phyloP scores from a whole-genome alignment of 2,329 filamentous ascomycete species.

The Clarireedia homoeocarpa region DNA sequence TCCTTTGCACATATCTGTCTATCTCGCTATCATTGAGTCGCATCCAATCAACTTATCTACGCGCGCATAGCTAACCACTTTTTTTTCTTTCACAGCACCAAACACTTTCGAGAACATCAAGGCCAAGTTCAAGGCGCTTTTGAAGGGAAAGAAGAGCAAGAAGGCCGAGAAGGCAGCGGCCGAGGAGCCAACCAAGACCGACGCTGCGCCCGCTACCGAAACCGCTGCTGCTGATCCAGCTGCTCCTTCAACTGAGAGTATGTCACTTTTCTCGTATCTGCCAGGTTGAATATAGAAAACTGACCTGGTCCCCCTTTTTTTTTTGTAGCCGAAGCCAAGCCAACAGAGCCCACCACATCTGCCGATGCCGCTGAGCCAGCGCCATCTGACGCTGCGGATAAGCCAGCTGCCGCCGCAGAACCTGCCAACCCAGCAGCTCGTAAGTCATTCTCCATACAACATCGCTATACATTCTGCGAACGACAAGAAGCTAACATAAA shows the following conservation, averaged over 20 bases:
- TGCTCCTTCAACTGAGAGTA: neutral
- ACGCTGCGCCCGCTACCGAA: slow-evolving; percentile 9
- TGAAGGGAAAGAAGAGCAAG: slow-evolving; percentile 25
- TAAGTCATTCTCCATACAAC: neutral
- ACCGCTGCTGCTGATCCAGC: slow-evolving; percentile 7
- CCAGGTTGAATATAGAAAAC: neutral
- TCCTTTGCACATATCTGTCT: neutral
- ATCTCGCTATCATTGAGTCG: neutral
- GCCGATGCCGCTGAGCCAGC: too few relatives aligned
- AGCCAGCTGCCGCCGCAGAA: slow-evolving; percentile 8
- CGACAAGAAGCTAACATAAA: too few relatives aligned
- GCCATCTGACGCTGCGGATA: too few relatives aligned
- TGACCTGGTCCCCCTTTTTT: slow-evolving; percentile 5
- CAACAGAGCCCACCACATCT: too few relatives aligned
- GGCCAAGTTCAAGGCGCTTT: slow-evolving; percentile 26
- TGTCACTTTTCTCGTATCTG: neutral
- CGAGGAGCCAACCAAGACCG: slow-evolving; percentile 5
- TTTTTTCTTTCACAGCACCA: slow-evolving; percentile 18
- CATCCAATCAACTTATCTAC: neutral
- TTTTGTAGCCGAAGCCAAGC: slow-evolving; percentile 13
- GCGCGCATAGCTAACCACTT: neutral
- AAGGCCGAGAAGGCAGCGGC: slow-evolving; percentile 13
- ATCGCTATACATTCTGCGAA: too few relatives aligned
- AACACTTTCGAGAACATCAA: slow-evolving; percentile 25
- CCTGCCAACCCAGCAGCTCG: slow-evolving; percentile 14